Evolutionary conservation across 2,329 filamentous ascomycete species (phyloP).

Genomic region (Penicillium crustosum): DNA sequence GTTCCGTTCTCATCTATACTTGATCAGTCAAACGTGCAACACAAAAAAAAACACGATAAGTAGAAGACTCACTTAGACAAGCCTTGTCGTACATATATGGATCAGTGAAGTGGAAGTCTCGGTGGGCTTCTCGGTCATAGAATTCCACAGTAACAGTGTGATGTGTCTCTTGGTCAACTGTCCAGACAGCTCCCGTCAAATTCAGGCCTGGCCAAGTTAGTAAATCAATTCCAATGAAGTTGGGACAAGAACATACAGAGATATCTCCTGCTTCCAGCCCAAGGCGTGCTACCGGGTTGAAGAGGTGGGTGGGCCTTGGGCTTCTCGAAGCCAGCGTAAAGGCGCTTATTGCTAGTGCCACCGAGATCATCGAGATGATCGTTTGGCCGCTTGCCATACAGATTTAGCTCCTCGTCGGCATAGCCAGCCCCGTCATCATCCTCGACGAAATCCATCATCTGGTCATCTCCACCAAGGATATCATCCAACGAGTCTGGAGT

Average conservation of each 20-base stretch:
- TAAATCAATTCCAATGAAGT: neutral
- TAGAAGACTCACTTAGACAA: conserved; percentile 63
- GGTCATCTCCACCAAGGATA: conserved; percentile 66
- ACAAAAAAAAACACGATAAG: neutral
- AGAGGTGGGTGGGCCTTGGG: conserved; percentile 79
- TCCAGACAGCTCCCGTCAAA: conserved; percentile 93
- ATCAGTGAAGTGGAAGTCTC: conserved; percentile 97
- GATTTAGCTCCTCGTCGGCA: conserved; percentile 59
- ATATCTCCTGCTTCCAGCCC: conserved; percentile 91
- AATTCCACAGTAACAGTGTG: conserved; percentile 97
- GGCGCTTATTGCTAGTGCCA: conserved; percentile 53
- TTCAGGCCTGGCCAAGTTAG: conserved; percentile 61
- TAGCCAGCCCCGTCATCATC: conserved; percentile 97
- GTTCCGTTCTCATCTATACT: conserved; percentile 69
- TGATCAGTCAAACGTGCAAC: conserved; percentile 23
- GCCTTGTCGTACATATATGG: conserved; percentile 95
- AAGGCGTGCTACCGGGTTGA: conserved; percentile 91
- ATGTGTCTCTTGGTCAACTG: conserved; percentile 88
- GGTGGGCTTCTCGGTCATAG: conserved; percentile 87
- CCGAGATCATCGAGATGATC: conserved; percentile 49
- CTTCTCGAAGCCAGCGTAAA: conserved; percentile 50
- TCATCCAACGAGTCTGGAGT: conserved; percentile 78
- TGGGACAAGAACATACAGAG: conserved; percentile 57
- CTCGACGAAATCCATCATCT: conserved; percentile 79
- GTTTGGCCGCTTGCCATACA: conserved; percentile 62